Evolutionary conservation across 2,329 filamentous ascomycete genomes (phyloP).

Genomic region (Fusarium globosum): DNA sequence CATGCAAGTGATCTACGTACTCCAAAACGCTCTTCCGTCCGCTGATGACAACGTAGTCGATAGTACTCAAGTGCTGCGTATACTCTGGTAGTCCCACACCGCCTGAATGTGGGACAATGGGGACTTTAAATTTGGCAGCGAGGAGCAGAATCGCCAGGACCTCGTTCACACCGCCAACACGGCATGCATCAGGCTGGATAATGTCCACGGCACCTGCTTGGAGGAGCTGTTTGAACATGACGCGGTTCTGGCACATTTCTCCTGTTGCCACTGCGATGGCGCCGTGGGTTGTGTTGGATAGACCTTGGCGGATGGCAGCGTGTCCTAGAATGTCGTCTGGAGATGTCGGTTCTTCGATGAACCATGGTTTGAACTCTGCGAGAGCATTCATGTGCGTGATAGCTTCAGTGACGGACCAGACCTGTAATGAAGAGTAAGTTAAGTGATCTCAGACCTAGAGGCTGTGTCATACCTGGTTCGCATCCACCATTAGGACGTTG

Average conservation of each 20-base stretch:
- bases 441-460: rapidly evolving
- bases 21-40: constrained; percentile 79
- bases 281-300: not conserved
- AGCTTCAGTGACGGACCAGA: constrained; percentile 90
- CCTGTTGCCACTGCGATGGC: constrained; percentile 85
- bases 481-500: not conserved
- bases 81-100: constrained; percentile 92
- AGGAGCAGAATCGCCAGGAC: constrained; percentile 88
- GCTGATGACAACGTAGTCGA: constrained; percentile 88
- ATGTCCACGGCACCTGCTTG: constrained; percentile 83
- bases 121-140: constrained; percentile 80
- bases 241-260: constrained; percentile 95
- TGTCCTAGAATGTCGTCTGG: constrained; percentile 92
- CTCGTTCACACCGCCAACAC: constrained; percentile 90
- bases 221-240: constrained; percentile 93
- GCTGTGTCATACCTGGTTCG: not conserved
- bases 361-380: constrained; percentile 88
- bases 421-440: constrained; percentile 54
- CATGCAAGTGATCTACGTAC: constrained; percentile 92
- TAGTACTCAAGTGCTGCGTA: constrained; percentile 90
- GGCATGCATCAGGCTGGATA: constrained; percentile 90
- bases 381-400: constrained; percentile 87
- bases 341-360: constrained; percentile 93
- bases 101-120: constrained; percentile 88
- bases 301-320: constrained; percentile 79